Evolutionary conservation across 2,329 filamentous ascomycete genomes (phyloP).

Genomic region (Tolypocladium cylindrosporum): DNA sequence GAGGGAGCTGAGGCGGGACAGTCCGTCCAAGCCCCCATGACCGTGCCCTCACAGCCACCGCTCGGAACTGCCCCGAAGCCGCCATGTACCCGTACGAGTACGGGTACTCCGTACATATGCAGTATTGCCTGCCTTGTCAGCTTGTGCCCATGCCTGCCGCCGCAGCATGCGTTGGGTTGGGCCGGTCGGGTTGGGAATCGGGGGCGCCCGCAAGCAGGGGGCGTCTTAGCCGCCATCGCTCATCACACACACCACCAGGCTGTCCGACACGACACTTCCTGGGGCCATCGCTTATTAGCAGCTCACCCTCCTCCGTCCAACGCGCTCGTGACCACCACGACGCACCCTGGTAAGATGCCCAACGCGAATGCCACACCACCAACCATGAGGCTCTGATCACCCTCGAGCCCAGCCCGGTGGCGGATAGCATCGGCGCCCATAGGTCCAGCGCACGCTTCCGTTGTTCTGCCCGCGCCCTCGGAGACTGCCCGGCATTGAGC

Average conservation of each 20-base stretch:
- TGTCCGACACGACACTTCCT: neutral
- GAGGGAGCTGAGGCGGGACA: neutral
- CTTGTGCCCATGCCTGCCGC: neutral
- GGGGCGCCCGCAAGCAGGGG: neutral
- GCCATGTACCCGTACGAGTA: neutral
- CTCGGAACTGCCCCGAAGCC: neutral
- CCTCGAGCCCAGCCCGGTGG: neutral
- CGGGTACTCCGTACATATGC: neutral
- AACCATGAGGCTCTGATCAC: neutral
- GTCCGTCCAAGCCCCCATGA: neutral
- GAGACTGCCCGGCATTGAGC: neutral
- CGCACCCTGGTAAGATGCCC: neutral
- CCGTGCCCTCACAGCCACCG: neutral
- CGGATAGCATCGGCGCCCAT: neutral
- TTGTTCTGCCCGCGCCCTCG: neutral
- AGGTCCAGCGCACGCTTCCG: neutral
- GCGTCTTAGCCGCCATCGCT: neutral
- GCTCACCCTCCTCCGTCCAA: neutral
- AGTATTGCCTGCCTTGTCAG: neutral
- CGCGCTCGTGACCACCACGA: neutral
- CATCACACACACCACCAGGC: neutral
- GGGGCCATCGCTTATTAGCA: neutral
- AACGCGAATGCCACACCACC: slow-evolving; percentile 1
- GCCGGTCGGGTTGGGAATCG: neutral
- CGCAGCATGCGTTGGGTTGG: neutral